Evolutionary conservation across 2,329 filamentous ascomycete genomes (phyloP).

Genomic region (Cercospora nicotianae): DNA sequence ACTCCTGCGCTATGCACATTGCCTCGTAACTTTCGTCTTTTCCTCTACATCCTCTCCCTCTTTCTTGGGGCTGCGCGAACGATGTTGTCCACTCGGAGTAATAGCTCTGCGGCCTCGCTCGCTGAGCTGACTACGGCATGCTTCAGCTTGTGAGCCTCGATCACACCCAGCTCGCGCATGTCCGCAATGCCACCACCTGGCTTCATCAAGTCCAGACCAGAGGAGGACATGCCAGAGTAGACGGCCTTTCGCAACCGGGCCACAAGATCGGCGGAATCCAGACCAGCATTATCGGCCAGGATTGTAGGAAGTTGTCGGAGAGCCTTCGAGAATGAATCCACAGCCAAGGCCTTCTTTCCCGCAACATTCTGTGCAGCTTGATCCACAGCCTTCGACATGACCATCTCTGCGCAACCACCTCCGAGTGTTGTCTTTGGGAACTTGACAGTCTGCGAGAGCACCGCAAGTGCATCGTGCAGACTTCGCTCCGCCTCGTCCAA

Average conservation of each 20-base stretch:
- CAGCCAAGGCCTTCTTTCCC: conserved; percentile 94
- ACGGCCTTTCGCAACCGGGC: conserved; percentile 88
- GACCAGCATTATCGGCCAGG: conserved; percentile 92
- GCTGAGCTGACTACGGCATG: conserved; percentile 95
- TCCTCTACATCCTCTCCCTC: conserved; percentile 68
- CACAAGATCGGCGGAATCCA: conserved; percentile 93
- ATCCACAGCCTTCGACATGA: conserved; percentile 98
- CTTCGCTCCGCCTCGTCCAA: conserved; percentile 96
- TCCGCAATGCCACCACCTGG: conserved; percentile 91
- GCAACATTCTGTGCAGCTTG: conserved; percentile 89
- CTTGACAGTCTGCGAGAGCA: conserved; percentile 93
- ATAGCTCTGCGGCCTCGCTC: conserved; percentile 91
- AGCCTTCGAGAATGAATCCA: conserved; percentile 83
- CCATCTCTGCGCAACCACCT: conserved; percentile 95
- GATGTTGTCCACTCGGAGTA: conserved; percentile 95
- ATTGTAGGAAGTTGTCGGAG: conserved; percentile 94
- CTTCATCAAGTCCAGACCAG: conserved; percentile 82
- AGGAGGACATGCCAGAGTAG: conserved; percentile 90
- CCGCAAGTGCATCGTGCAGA: conserved; percentile 91
- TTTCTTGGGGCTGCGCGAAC: conserved; percentile 87
- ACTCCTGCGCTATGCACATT: conserved; percentile 15
- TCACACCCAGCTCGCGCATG: conserved; percentile 91
- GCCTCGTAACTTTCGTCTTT: background rate
- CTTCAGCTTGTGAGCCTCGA: conserved; percentile 99
- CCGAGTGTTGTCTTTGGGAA: conserved; percentile 93